Base-by-base conservation (phyloP, 2,329 filamentous ascomycete species). In the Nigrospora sphaerica region DNA sequence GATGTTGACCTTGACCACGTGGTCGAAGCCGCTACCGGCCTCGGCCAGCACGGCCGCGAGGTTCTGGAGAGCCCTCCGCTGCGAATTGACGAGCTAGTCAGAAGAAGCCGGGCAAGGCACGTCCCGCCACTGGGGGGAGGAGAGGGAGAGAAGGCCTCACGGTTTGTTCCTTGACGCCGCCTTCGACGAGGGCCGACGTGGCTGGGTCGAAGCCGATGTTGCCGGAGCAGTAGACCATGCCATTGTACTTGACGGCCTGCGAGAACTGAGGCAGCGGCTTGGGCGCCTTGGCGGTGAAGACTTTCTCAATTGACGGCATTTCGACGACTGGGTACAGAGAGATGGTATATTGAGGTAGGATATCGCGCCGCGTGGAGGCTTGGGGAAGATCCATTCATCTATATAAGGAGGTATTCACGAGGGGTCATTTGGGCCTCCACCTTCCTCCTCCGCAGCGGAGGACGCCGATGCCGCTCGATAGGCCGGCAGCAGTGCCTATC, bases 161-260 rank as follows among this genome's bases (percentile, higher is more conserved):
- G 7, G 72, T 65, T 50, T 71, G 63, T 46, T 76, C 77, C 51
- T 72, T 71, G 45, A 84, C 67, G 44, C 73, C 72, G 4, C 81
- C 81, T 12, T 80, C 72, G 9, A 80, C 70, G 2, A 85, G 46
- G 46, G 74, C 67, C 17, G 65, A 68, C 0, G 77, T 80, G n/a
- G 59, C 61, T 0, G 79, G 73, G 53, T 83, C 74, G 55, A 80
- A 67, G 13, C 77, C 77, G 32, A 86, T 70, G 50, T 72, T 73
- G 19, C 83, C 84, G 2, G 80, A 85, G 68, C 82, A 85, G 68
- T 85, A 87, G n/a, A 88, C 78, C 61, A 83, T 77, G 55, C 81
- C 82, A 57, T 81, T 80, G 62, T 74, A 73, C 52, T 78, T 72
- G 54, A 84, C 70, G 36, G 79, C 81, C 57, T 85, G 77, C 3